These are phyloP conservation scores for Dactylellina sp. DNA, from an alignment of 2,329 filamentous ascomycete genomes.

Conservation along the genomic window DNA sequence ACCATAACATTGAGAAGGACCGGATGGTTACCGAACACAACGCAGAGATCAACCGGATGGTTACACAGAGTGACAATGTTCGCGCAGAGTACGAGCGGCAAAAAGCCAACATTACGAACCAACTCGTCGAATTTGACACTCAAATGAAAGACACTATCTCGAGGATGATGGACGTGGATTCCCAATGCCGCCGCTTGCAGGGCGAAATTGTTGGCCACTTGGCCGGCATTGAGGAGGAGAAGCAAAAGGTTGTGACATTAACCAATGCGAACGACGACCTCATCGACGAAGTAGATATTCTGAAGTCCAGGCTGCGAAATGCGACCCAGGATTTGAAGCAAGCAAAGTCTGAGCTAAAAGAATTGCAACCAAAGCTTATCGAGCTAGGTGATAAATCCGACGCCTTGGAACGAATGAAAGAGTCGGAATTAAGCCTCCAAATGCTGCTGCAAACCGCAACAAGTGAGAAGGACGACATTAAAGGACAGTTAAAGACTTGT, in stretches of 20 bases:
- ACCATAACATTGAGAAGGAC: slow-evolving; percentile 20
- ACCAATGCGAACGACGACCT: neutral
- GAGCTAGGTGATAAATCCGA: no score
- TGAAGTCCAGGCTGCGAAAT: slow-evolving; percentile 20
- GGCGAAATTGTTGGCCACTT: slow-evolving; percentile 15
- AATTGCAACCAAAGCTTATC: no score
- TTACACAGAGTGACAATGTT: slow-evolving; percentile 6
- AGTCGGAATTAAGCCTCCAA: slow-evolving; percentile 19
- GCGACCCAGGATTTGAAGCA: slow-evolving; percentile 2
- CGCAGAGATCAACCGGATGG: slow-evolving; percentile 5
- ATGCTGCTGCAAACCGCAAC: slow-evolving; percentile 19
- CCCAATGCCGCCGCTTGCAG: neutral
- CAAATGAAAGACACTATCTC: slow-evolving; percentile 9
- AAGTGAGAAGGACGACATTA: slow-evolving; percentile 34
- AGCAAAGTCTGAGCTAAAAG: no score
- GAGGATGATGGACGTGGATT: slow-evolving; percentile 1
- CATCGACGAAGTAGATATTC: slow-evolving; percentile 14
- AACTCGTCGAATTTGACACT: slow-evolving; percentile 2
- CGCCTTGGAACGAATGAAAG: no score
- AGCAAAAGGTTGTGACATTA: neutral
- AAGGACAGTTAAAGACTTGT: slow-evolving; percentile 7
- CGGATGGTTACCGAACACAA: slow-evolving; percentile 7
- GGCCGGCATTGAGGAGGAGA: slow-evolving; percentile 6
- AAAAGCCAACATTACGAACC: slow-evolving; percentile 19
- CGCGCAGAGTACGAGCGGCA: slow-evolving; percentile 27